Percentiles rank a stretch among this genome's conserved stretches.
These are phyloP conservation scores for Goffeauzyma gilvescens DNA, from an alignment of 768 basidiomycete genomes.

Conservation along the genomic window DNA sequence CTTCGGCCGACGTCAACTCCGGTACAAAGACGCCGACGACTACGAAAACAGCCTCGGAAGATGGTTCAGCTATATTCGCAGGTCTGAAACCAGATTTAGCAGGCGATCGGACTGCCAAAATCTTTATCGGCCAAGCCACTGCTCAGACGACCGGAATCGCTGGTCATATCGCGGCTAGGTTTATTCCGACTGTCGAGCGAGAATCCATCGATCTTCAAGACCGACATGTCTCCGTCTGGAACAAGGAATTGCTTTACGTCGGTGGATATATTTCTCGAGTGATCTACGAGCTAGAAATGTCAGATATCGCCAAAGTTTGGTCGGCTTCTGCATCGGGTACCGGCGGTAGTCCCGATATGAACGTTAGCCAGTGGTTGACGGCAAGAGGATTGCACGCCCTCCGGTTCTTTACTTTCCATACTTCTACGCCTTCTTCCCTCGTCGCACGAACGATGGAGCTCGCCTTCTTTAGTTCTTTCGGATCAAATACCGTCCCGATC, in stretches of 20 bases:
- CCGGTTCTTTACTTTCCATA: constrained; percentile 72
- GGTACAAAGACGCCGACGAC: constrained; percentile 49
- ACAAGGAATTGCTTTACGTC: constrained; percentile 65
- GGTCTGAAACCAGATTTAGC: constrained; percentile 72
- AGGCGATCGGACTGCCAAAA: constrained; percentile 45
- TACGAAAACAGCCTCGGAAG: constrained; percentile 49
- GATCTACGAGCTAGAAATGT: constrained; percentile 69
- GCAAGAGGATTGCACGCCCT: constrained; percentile 55
- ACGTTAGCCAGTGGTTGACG: constrained; percentile 36
- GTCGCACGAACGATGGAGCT: constrained; percentile 53
- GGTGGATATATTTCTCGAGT: constrained; percentile 64
- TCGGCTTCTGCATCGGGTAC: constrained; percentile 27
- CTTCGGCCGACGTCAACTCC: constrained; percentile 59
- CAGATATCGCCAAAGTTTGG: constrained; percentile 45
- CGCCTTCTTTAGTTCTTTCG: constrained; percentile 56
- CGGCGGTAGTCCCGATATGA: constrained; percentile 12
- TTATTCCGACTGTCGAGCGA: constrained; percentile 89
- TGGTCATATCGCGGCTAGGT: constrained; percentile 55
- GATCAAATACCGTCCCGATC: constrained; percentile 42
- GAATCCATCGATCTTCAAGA: constrained; percentile 72
- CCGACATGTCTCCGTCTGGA: constrained; percentile 55
- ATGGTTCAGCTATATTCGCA: constrained; percentile 71
- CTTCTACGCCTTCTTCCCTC: constrained; percentile 66
- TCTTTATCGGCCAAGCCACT: constrained; percentile 88
- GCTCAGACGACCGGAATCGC: constrained; percentile 73